Percentiles rank a stretch among this genome's conserved stretches.
phyloP scores from a whole-genome alignment of 106 monocot species.

The Acorus gramineus region DNA sequence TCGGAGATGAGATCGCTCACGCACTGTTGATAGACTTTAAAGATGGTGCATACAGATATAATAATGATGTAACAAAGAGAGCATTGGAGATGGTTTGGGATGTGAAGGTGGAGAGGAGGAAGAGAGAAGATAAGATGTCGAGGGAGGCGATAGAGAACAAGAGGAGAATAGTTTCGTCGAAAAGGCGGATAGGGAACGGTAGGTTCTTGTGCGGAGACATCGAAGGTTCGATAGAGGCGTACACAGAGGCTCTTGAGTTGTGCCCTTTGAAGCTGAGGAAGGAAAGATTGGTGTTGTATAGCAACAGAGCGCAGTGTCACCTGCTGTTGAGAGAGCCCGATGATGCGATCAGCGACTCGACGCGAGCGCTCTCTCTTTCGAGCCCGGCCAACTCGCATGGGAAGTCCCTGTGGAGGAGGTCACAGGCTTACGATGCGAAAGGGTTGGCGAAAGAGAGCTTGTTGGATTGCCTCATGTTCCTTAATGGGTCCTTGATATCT shows the following conservation, averaged over 20 bases:
- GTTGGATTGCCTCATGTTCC: too few relatives aligned
- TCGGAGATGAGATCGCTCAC: conserved; percentile 33
- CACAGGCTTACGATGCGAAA: too few relatives aligned
- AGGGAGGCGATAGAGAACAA: conserved; percentile 14
- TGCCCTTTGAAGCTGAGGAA: conserved; percentile 19
- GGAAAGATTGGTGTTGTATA: too few relatives aligned
- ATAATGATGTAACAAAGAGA: background rate
- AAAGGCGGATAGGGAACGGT: conserved; percentile 48
- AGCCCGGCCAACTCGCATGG: too few relatives aligned
- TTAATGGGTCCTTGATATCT: too few relatives aligned
- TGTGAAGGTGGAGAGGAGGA: conserved; percentile 33
- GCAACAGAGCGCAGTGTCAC: too few relatives aligned
- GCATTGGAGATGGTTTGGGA: conserved; percentile 26
- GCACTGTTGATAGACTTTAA: conserved; percentile 16
- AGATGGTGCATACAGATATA: background rate
- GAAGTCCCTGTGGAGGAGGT: too few relatives aligned
- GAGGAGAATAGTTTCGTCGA: background rate
- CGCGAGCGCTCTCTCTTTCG: too few relatives aligned
- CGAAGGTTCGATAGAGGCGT: conserved; percentile 24
- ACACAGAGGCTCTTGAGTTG: conserved; percentile 30
- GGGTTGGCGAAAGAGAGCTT: too few relatives aligned
- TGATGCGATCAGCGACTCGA: too few relatives aligned
- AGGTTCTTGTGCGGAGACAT: conserved; percentile 36
- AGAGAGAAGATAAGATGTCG: conserved; percentile 22
- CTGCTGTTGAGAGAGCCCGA: too few relatives aligned